Evolutionary conservation across 2,329 filamentous ascomycete species (phyloP).

Genomic region (Aureobasidium sp.): DNA sequence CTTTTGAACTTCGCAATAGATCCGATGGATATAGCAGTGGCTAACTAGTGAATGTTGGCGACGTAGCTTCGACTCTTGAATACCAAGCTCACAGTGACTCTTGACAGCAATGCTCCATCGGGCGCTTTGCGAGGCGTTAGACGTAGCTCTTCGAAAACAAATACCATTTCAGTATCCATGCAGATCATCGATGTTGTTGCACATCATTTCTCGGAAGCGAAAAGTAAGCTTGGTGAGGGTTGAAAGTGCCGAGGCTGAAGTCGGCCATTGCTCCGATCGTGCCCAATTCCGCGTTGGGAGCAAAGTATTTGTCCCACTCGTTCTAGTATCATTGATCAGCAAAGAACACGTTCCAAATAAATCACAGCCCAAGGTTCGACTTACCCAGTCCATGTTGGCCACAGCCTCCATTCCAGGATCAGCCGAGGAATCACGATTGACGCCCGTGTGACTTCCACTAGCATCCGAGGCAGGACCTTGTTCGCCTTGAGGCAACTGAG

Average conservation of each 20-base stretch:
- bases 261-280: constrained; percentile 28
- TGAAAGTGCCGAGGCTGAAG: constrained; percentile 30
- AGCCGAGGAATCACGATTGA: constrained; percentile 18
- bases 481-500: constrained; percentile 1
- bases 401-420: constrained; percentile 30
- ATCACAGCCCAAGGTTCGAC: constrained; percentile 24
- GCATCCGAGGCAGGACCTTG: constrained; percentile 20
- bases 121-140: no score
- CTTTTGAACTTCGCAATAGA: no score
- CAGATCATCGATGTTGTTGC: neutral
- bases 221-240: constrained; percentile 13
- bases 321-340: constrained; percentile 28
- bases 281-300: constrained; percentile 29
- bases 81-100: no score
- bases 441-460: constrained; percentile 21
- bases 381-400: constrained; percentile 60
- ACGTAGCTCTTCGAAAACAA: no score
- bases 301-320: constrained; percentile 42
- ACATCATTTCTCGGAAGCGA: neutral
- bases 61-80: no score
- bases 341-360: neutral
- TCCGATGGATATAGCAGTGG: no score
- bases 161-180: no score
- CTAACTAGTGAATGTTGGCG: no score
- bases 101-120: no score